Percentiles rank a stretch among this genome's conserved stretches.
Conservation (phyloP, 176 grass and related monocot genomes). For the Oryza glaberrima region DNA sequence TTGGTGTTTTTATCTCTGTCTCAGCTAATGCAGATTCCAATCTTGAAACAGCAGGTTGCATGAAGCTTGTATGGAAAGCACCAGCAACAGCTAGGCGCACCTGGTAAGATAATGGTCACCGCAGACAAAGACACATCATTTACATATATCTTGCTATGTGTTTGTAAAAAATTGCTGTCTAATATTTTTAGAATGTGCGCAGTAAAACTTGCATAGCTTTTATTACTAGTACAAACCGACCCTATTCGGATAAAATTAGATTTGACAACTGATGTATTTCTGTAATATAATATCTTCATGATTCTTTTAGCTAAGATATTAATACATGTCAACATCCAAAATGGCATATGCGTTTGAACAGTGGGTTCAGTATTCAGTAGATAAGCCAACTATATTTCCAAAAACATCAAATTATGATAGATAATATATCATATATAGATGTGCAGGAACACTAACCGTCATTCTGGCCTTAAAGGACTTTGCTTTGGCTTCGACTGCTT, state of each 20-base stretch:
- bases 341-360: background rate
- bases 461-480: conserved; percentile 98
- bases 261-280: conserved; percentile 2
- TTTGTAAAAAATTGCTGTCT: background rate
- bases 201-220: background rate
- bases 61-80: conserved; percentile 94
- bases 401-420: background rate
- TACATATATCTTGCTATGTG: background rate
- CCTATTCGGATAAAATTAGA: background rate
- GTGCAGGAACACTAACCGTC: conserved; percentile 65
- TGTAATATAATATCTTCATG: background rate
- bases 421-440: conserved; percentile 1
- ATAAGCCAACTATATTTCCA: background rate
- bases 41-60: conserved; percentile 88
- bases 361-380: background rate
- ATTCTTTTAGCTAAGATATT: background rate
- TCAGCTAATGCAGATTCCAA: conserved; percentile 74
- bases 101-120: conserved; percentile 40
- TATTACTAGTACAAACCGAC: background rate
- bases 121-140: background rate
- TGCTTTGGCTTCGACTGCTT: conserved; percentile 94
- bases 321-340: background rate
- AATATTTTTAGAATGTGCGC: background rate
- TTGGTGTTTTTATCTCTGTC: conserved; percentile 77
- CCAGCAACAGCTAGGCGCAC: conserved; percentile 84